These are phyloP conservation scores for Babesia microti DNA, from an alignment of 169 alveolate species.

Conservation along the genomic window DNA sequence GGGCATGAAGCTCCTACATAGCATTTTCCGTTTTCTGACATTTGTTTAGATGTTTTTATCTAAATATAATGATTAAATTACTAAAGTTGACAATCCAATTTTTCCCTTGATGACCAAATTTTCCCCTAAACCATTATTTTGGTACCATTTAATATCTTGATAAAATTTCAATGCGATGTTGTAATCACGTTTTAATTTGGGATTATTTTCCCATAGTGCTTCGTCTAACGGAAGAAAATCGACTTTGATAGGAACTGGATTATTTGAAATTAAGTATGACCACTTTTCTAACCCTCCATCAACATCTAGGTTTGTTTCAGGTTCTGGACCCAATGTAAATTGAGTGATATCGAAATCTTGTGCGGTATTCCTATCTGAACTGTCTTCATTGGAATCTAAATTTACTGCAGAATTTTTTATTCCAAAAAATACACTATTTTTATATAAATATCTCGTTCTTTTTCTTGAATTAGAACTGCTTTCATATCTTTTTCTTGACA, in stretches of 20 bases:
- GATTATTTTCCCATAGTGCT: conserved; percentile 7
- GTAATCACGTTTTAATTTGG: conserved; percentile 14
- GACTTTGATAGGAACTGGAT: conserved; percentile 35
- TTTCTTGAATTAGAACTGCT: too few relatives aligned
- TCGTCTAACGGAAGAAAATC: conserved; percentile 18
- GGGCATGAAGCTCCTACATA: conserved; percentile 11
- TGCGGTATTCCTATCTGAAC: neutral
- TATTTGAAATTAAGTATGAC: conserved; percentile 16
- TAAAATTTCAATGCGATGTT: conserved; percentile 16
- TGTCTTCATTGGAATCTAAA: neutral
- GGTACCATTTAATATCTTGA: neutral
- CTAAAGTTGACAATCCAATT: neutral
- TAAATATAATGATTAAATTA: conserved; percentile 1
- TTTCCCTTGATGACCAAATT: conserved; percentile 6
- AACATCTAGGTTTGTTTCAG: conserved; percentile 6
- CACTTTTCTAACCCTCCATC: conserved; percentile 30
- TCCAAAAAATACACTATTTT: conserved; percentile 9
- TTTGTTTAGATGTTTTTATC: conserved; percentile 16
- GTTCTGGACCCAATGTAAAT: conserved; percentile 49
- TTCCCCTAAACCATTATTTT: neutral
- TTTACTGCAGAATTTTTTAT: neutral
- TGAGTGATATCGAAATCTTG: conserved; percentile 10
- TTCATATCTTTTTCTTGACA: neutral
- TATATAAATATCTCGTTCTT: conserved; percentile 2
- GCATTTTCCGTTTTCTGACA: conserved; percentile 2